Conservation (phyloP, 371 early-diverging fungal species). For the Homolaphlyctis polyrhiza region DNA sequence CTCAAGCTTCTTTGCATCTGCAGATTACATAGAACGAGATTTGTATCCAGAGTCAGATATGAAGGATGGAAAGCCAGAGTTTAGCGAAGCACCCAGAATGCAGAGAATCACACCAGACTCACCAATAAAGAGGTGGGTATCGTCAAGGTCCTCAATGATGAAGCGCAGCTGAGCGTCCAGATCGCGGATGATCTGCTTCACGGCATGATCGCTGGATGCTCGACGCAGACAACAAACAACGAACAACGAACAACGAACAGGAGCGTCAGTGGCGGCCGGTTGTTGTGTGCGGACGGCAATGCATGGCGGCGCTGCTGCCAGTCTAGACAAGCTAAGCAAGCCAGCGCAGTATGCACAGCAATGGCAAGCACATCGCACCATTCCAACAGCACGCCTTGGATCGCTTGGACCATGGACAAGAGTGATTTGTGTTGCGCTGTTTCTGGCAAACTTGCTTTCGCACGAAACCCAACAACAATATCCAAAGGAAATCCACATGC, state of each 20-base stretch:
- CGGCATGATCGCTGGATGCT: conserved; percentile 75
- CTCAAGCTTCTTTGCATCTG: conserved; percentile 30
- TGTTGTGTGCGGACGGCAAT: neutral
- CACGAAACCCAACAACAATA: neutral
- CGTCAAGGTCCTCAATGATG: conserved; percentile 83
- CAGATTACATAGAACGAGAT: neutral
- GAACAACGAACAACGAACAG: neutral
- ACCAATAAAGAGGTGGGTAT: conserved; percentile 79
- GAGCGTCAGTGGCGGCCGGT: neutral
- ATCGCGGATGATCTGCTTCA: conserved; percentile 73
- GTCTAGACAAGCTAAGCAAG: neutral
- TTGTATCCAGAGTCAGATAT: neutral
- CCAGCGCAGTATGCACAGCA: neutral
- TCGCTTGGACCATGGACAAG: neutral
- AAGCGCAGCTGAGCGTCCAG: conserved; percentile 68
- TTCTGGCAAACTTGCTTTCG: neutral
- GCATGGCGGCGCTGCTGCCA: neutral
- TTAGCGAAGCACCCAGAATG: neutral
- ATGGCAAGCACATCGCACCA: neutral
- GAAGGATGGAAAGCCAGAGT: neutral
- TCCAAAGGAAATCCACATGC: neutral
- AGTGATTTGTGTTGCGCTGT: no score
- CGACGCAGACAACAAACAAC: no score
- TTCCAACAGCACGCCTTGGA: neutral
- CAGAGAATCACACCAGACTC: conserved; percentile 25